Conservation (phyloP, 176 grass and related monocot genomes). For the Oryza glumipatula region DNA sequence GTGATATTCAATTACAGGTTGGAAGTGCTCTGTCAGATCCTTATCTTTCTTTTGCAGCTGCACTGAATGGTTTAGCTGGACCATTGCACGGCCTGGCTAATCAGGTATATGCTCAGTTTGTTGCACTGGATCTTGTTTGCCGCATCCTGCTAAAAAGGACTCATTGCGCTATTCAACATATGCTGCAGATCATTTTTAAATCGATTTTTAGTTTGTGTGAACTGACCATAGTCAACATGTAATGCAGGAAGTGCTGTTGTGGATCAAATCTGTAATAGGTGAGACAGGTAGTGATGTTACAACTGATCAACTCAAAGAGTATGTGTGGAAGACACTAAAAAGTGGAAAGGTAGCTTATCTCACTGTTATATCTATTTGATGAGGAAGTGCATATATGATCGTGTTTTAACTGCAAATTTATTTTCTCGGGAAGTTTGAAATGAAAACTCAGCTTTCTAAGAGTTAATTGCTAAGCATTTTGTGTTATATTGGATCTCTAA, state of each 20-base stretch:
- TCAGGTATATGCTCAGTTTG: conserved; percentile 56
- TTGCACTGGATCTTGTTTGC: not conserved
- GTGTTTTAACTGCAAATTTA: not conserved
- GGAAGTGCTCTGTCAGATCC: conserved; percentile 85
- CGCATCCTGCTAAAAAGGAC: not conserved
- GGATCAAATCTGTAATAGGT: conserved; percentile 94
- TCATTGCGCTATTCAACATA: not conserved
- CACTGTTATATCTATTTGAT: conserved; percentile 9
- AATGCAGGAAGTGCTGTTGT: conserved; percentile 92
- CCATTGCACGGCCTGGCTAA: conserved; percentile 86
- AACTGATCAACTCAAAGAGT: conserved; percentile 76
- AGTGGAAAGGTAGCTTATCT: conserved; percentile 79
- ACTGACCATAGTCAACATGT: conserved; percentile 25
- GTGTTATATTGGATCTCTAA: not conserved
- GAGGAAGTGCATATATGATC: conserved; percentile 4
- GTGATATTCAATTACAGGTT: conserved; percentile 57
- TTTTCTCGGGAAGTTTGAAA: not conserved
- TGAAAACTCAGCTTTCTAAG: not conserved
- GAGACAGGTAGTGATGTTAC: conserved; percentile 71
- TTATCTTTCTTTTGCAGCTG: conserved; percentile 81
- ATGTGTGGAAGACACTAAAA: conserved; percentile 81
- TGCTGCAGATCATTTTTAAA: not conserved
- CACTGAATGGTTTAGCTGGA: conserved; percentile 79
- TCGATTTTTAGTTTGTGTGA: conserved; percentile 3
- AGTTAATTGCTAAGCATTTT: conserved; percentile 3